Evolutionary conservation across 495 filamentous ascomycete species (phyloP).

Genomic region (Bathelium albidoporum): DNA sequence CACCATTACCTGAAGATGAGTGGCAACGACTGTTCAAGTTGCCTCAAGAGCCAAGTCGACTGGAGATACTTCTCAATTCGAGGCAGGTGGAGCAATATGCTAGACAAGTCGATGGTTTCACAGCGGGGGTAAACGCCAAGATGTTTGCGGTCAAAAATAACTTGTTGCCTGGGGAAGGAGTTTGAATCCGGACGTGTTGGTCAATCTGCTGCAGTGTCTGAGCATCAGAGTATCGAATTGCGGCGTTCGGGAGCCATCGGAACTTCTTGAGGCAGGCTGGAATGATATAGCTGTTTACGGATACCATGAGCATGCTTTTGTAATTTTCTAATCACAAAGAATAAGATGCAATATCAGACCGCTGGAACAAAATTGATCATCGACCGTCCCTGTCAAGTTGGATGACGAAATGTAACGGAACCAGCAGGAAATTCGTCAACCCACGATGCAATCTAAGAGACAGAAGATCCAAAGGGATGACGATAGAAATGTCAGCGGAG

Average conservation of each 20-base stretch:
- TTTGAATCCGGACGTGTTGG: not conserved
- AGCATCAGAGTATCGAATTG: not conserved
- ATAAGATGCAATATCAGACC: too few relatives aligned
- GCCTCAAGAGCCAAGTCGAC: slow-evolving; percentile 79
- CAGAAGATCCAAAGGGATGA: too few relatives aligned
- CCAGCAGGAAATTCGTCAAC: too few relatives aligned
- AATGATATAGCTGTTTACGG: too few relatives aligned
- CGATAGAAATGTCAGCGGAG: too few relatives aligned
- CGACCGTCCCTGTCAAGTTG: too few relatives aligned
- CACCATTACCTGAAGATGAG: slow-evolving; percentile 86
- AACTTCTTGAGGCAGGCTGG: too few relatives aligned
- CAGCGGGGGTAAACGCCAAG: slow-evolving; percentile 80
- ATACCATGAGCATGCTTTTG: too few relatives aligned
- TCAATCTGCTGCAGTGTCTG: not conserved
- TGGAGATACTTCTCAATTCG: slow-evolving; percentile 87
- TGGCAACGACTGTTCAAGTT: slow-evolving; percentile 98
- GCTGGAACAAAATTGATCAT: too few relatives aligned
- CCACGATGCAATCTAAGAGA: too few relatives aligned
- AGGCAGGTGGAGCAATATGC: slow-evolving; percentile 97
- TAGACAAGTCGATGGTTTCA: slow-evolving; percentile 94
- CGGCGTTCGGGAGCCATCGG: not conserved
- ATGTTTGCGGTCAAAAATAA: slow-evolving; percentile 91
- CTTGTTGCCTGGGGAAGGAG: slow-evolving; percentile 32
- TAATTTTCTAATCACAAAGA: too few relatives aligned
- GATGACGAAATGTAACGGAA: too few relatives aligned